Percentiles rank a stretch among this genome's conserved stretches.
Evolutionary conservation across 345 rosid genomes (phyloP).

Genomic region (Boechera stricta): DNA sequence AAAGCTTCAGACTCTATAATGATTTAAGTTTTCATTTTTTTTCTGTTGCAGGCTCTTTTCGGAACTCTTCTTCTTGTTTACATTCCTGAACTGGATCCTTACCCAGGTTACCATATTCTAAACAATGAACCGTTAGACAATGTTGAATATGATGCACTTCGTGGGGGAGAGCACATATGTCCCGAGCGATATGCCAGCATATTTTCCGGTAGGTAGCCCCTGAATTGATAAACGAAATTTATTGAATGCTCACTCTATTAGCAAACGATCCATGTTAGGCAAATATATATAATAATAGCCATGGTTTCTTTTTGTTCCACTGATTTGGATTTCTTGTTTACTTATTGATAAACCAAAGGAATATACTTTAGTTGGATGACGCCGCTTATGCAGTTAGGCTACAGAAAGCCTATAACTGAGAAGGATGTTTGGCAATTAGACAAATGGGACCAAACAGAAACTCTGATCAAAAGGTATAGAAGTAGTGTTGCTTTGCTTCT

Average conservation of each 20-base stretch:
- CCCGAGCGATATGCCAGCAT: constrained; percentile 77
- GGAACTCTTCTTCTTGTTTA: constrained; percentile 74
- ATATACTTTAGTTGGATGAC: constrained; percentile 87
- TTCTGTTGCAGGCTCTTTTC: constrained; percentile 63
- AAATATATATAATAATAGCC: background rate
- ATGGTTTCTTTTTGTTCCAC: background rate
- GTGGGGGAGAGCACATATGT: constrained; percentile 72
- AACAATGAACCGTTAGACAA: constrained; percentile 55
- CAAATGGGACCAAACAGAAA: constrained; percentile 92
- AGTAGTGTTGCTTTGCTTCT: constrained; percentile 28
- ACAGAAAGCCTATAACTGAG: constrained; percentile 85
- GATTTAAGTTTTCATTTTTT: background rate
- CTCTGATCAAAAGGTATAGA: constrained; percentile 63
- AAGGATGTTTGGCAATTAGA: constrained; percentile 93
- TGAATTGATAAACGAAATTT: constrained; percentile 2
- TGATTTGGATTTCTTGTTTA: constrained; percentile 31
- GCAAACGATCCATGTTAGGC: background rate
- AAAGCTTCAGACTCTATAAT: constrained; percentile 5
- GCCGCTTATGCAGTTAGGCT: constrained; percentile 87
- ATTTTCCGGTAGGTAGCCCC: constrained; percentile 75
- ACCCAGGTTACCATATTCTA: constrained; percentile 64
- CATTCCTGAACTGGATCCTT: constrained; percentile 73
- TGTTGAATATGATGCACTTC: constrained; percentile 77
- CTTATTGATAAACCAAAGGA: constrained; percentile 44
- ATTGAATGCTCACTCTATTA: background rate